These are phyloP conservation scores for Pseudogymnoascus sp. DNA, from an alignment of 2,329 filamentous ascomycete genomes.

Conservation along the genomic window DNA sequence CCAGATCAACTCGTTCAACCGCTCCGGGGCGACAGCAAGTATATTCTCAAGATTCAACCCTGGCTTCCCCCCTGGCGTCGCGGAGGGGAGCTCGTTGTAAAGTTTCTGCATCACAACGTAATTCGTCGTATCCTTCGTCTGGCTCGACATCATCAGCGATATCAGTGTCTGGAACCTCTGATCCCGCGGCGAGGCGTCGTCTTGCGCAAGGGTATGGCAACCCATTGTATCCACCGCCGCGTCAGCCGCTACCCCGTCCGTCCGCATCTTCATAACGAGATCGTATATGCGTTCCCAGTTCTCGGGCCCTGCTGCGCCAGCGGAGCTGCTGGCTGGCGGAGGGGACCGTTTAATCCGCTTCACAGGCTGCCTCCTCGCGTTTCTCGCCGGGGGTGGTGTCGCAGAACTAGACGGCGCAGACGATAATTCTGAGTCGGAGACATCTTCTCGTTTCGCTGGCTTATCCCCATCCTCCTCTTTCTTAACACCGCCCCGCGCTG, in stretches of 20 bases:
- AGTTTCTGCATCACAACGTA: slow-evolving; percentile 58
- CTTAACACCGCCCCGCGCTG: slow-evolving; percentile 12
- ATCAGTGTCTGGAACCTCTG: slow-evolving; percentile 61
- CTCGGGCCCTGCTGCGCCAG: slow-evolving; percentile 49
- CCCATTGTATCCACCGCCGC: slow-evolving; percentile 98
- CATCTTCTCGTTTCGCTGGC: neutral
- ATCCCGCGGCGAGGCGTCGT: slow-evolving; percentile 39
- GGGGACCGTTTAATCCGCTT: neutral
- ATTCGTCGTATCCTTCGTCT: slow-evolving; percentile 68
- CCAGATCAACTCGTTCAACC: slow-evolving; percentile 55
- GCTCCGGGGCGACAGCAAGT: slow-evolving; percentile 48
- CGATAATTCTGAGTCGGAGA: neutral
- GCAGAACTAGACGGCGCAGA: neutral
- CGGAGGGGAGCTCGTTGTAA: slow-evolving; percentile 48
- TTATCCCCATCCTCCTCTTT: slow-evolving; percentile 22
- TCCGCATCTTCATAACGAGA: slow-evolving; percentile 68
- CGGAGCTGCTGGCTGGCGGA: neutral
- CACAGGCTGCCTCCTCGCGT: neutral
- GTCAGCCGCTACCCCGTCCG: slow-evolving; percentile 47
- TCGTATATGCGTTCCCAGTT: slow-evolving; percentile 81
- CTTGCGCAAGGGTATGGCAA: slow-evolving; percentile 67
- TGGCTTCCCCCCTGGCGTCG: slow-evolving; percentile 22
- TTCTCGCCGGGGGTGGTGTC: neutral
- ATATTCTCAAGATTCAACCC: slow-evolving; percentile 57
- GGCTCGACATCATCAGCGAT: slow-evolving; percentile 62